Percentiles rank a stretch among this genome's conserved stretches.
phyloP scores from a whole-genome alignment of 208 protist species.

The Acanthamoeba castellanii region DNA sequence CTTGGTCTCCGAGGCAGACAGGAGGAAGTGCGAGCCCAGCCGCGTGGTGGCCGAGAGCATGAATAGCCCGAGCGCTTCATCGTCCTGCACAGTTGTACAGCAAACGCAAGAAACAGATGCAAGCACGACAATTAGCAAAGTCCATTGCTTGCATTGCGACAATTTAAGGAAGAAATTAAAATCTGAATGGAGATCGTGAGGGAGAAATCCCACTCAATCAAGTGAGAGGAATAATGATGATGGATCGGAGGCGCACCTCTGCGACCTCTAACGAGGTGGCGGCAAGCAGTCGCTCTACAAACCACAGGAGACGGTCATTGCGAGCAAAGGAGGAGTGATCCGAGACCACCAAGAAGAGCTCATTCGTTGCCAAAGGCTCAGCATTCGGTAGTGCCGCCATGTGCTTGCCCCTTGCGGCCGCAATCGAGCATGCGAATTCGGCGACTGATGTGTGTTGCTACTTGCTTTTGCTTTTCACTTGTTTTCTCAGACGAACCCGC shows the following conservation, averaged over 20 bases:
- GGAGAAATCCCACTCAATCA: background rate
- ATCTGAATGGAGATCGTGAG: background rate
- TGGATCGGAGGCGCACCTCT: background rate
- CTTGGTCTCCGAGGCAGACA: slow-evolving; percentile 50
- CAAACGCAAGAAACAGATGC: background rate
- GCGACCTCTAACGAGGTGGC: background rate
- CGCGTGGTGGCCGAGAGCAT: slow-evolving; percentile 1
- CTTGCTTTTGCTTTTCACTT: too few relatives aligned
- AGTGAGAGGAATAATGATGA: background rate
- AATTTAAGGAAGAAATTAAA: background rate
- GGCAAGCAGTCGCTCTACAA: slow-evolving; percentile 8
- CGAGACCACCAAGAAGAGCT: background rate
- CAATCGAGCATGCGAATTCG: too few relatives aligned
- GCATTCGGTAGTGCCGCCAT: background rate
- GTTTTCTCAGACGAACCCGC: too few relatives aligned
- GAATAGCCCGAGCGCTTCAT: slow-evolving; percentile 36
- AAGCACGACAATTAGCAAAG: background rate
- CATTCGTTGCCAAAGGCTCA: background rate
- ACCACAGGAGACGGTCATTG: slow-evolving; percentile 36
- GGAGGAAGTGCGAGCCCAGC: background rate
- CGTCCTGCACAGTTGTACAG: background rate
- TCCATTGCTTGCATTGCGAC: background rate
- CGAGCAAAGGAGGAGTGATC: slow-evolving; percentile 51
- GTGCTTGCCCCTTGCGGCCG: too few relatives aligned
- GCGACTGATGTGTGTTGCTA: too few relatives aligned